Percentiles rank a stretch among this genome's conserved stretches.
phyloP scores from a whole-genome alignment of 371 early-diverging fungal species.

The Syncephalastrum sp. region DNA sequence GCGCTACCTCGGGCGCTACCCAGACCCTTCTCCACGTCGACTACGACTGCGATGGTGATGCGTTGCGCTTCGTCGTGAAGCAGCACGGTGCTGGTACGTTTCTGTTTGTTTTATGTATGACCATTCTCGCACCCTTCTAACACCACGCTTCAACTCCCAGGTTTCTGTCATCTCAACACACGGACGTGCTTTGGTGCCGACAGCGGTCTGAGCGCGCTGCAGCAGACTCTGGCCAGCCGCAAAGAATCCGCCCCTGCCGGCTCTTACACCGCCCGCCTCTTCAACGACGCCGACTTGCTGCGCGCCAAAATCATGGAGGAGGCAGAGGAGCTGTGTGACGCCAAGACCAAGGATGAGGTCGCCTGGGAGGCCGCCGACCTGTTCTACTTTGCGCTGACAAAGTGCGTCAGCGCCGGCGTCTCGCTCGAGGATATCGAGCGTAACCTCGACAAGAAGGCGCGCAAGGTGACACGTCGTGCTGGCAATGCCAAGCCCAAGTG shows the following conservation, averaged over 20 bases:
- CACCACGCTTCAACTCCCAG: conserved; percentile 25
- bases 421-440: conserved; percentile 83
- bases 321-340: conserved; percentile 90
- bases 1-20: conserved; percentile 89
- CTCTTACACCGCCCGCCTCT: conserved; percentile 90
- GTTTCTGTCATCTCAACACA: conserved; percentile 94
- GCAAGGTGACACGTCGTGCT: conserved; percentile 88
- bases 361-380: conserved; percentile 97
- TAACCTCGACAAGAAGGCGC: conserved; percentile 79
- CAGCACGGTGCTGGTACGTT: conserved; percentile 81
- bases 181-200: conserved; percentile 89
- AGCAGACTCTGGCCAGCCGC: conserved; percentile 63
- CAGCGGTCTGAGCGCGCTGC: conserved; percentile 73
- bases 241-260: conserved; percentile 77
- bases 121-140: no score
- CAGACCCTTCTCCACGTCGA: conserved; percentile 78
- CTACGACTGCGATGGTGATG: conserved; percentile 91
- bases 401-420: conserved; percentile 83
- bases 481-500: conserved; percentile 91
- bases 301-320: conserved; percentile 95
- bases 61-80: conserved; percentile 82
- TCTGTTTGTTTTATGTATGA: not conserved
- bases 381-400: conserved; percentile 92
- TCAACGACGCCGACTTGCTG: conserved; percentile 79
- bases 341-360: conserved; percentile 72